Conservation (phyloP, 805 yeast species). For the Kockiozyma suomiensis region DNA sequence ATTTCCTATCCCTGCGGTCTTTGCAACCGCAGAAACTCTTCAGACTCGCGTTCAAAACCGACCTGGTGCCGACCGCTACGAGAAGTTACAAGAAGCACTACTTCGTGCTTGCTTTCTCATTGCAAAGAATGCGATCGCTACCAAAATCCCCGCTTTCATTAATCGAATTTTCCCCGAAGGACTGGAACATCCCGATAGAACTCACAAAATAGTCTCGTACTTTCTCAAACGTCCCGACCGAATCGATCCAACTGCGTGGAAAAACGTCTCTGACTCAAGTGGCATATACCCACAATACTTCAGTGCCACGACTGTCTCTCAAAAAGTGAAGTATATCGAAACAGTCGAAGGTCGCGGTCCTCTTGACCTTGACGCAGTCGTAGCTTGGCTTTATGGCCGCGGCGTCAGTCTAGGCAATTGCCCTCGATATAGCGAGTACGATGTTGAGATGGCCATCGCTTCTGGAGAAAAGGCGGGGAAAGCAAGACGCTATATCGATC, state of each 20-base stretch:
- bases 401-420: slow-evolving; percentile 7
- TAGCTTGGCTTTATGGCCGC: slow-evolving; percentile 12
- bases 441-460: slow-evolving; percentile 11
- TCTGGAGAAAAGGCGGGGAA: neutral
- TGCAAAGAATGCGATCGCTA: slow-evolving; percentile 3
- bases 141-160: neutral
- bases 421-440: slow-evolving; percentile 10
- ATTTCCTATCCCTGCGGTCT: neutral
- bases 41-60: neutral
- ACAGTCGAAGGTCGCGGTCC: neutral
- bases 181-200: neutral
- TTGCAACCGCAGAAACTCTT: neutral
- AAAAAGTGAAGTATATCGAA: neutral
- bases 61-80: slow-evolving; percentile 2
- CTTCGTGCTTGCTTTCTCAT: slow-evolving; percentile 13
- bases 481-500: neutral
- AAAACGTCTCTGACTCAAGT: neutral
- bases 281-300: neutral
- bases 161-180: slow-evolving; percentile 12
- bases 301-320: slow-evolving; percentile 7
- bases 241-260: slow-evolving; percentile 1
- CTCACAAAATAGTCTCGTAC: neutral
- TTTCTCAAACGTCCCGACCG: neutral
- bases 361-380: slow-evolving; percentile 13
- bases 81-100: slow-evolving; percentile 9